Evolutionary conservation across 2,329 filamentous ascomycete genomes (phyloP), one percentile per base, ranked within the genome.

Genomic region (Gremmenia infestans): DNA sequence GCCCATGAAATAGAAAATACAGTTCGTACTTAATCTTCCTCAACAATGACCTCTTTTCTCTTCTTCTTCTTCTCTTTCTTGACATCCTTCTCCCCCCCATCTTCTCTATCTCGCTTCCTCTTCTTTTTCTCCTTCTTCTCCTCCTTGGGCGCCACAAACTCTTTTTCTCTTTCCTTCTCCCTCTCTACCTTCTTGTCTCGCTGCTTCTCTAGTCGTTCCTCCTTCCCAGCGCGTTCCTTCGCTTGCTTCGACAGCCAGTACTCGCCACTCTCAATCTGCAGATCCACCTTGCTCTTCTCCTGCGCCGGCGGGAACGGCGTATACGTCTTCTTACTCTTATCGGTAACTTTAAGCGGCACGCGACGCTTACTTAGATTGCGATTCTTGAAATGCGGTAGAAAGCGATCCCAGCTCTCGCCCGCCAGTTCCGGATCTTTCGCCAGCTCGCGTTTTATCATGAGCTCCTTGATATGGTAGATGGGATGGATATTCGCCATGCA

Each of bases 211-310:
- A 90, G 81, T 63, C 91, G 80, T 68, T 90, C 88, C 70, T 93
- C 87, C 73, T 88, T 86, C 48, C 80, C 85, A 53, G 86, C 88
- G 59, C 92, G 81, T 68, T 96, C 90, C 80, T 96, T 96, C 58
- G 91, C 92, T 69, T 92, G 85, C 78, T 96, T 96, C 69, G 87
- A 86, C 70, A 99, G 74, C 73, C 97, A 97, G 76, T 96, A 99
- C 76, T 97, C 93, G 75, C 94, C 93, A 66, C 85, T 92, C 79
- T 99, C 94, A 77, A 99, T 96, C 81, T 99, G 93, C 73, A 91
- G 76, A 74, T 99, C 94, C 66, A 99, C 83, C 83, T 97, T 99
- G 83, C 92, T 97, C 89, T 96, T 96, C 80, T 99, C 93, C 63
- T 92, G 91, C 45, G 91, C 83, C 6, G 94, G 94, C 49, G 94